Conservation (phyloP, 1,284 basidiomycete species). For the Leccinum angustisporum region DNA sequence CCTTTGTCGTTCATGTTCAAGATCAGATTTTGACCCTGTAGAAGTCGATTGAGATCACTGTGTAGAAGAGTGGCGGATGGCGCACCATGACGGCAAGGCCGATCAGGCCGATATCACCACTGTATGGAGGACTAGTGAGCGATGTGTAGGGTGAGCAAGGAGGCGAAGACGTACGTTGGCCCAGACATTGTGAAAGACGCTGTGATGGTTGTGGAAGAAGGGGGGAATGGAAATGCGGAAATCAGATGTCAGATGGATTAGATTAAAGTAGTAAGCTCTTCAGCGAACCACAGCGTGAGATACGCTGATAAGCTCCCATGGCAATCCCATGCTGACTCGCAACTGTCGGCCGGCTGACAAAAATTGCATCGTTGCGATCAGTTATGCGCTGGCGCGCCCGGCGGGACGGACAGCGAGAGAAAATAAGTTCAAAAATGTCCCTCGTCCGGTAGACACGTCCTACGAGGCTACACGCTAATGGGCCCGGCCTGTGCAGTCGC, state of each 20-base stretch:
- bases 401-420: constrained; percentile 8
- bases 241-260: constrained; percentile 21
- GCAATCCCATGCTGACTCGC: no score
- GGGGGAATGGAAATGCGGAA: constrained; percentile 4
- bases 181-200: constrained; percentile 39
- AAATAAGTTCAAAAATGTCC: constrained; percentile 11
- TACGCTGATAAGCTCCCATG: constrained; percentile 17
- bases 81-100: constrained; percentile 95
- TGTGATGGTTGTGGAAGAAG: constrained; percentile 31
- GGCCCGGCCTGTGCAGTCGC: background rate
- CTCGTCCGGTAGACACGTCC: constrained; percentile 1
- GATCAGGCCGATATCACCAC: constrained; percentile 91
- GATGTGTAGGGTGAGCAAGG: background rate
- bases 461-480: constrained; percentile 7
- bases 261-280: constrained; percentile 18
- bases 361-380: constrained; percentile 2
- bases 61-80: constrained; percentile 14
- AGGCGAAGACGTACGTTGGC: constrained; percentile 39
- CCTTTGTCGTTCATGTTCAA: constrained; percentile 99
- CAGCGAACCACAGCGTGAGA: constrained; percentile 24
- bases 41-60: constrained; percentile 12
- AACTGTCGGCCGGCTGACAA: constrained; percentile 10
- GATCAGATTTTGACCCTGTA: constrained; percentile 92
- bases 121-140: constrained; percentile 33
- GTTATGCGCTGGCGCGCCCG: background rate